Conservation (phyloP, 2,329 filamentous ascomycete genomes). For the Cladobotryum mycophilum region DNA sequence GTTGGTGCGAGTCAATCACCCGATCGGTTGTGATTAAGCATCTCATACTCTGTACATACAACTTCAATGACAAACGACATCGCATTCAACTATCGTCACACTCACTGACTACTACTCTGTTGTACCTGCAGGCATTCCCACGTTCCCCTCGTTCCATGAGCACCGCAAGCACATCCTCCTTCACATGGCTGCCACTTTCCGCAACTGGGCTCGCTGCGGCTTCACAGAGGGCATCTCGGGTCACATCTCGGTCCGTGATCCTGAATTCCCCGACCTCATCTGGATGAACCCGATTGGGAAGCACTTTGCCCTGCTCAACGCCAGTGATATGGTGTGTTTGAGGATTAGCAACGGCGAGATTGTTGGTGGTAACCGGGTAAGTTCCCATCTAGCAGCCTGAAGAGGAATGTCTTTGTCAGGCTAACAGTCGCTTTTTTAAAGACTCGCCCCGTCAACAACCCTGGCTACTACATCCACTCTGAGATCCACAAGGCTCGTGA, state of each 20-base stretch:
- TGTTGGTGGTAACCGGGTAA: slow-evolving; percentile 52
- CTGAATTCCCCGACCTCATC: slow-evolving; percentile 53
- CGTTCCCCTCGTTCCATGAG: slow-evolving; percentile 31
- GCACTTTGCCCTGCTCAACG: slow-evolving; percentile 61
- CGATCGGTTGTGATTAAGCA: too few relatives aligned
- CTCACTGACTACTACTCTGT: too few relatives aligned
- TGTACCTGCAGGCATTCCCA: slow-evolving; percentile 33
- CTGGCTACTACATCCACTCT: slow-evolving; percentile 64
- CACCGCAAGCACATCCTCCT: slow-evolving; percentile 58
- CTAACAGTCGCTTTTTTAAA: neutral
- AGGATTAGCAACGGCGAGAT: slow-evolving; percentile 51
- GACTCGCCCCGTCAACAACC: slow-evolving; percentile 55
- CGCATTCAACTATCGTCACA: neutral
- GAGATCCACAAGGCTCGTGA: slow-evolving; percentile 61
- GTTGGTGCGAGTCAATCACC: neutral
- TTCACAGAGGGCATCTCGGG: slow-evolving; percentile 29
- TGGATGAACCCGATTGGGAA: slow-evolving; percentile 66
- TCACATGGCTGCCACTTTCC: slow-evolving; percentile 58
- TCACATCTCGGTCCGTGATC: slow-evolving; percentile 62
- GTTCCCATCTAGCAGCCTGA: slow-evolving; percentile 1
- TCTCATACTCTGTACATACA: neutral
- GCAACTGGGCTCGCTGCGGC: slow-evolving; percentile 24
- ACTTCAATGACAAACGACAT: neutral
- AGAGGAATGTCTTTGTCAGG: too few relatives aligned
- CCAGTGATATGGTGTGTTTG: slow-evolving; percentile 62